Base-by-base conservation (phyloP, 352 stramenopile genomes). In the Phytophthora macrochlamydospora region DNA sequence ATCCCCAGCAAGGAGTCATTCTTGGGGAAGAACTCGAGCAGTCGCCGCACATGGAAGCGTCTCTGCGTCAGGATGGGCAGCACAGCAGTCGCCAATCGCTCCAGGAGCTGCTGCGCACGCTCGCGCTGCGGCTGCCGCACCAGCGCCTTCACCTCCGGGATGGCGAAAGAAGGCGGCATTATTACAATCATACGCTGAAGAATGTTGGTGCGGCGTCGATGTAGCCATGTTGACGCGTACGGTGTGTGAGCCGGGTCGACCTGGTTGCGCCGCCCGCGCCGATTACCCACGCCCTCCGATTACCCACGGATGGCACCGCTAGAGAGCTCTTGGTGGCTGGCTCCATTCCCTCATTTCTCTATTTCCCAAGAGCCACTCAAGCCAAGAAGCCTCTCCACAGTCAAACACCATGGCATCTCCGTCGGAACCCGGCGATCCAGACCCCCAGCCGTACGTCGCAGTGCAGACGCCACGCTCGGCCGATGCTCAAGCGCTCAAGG, bases 21-120 rank as follows among this genome's bases (percentile, higher is more conserved):
- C 44, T 74, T 83, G n/a, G 83, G 83, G 62, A 89, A 90, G 51
- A 92, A 91, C 67, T 93, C 85, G 42, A 81, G 70, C 51, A 93
- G 66, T 3, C 60, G 57, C 31, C 64, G 69, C 56, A 93, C 85
- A 31, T 66, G 72, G 67, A 88, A 93, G 43, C 66, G 62, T 18
- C 79, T 69, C 37, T 79, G 75, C 3, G 73, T 76, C 35, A 91
- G 56, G 35, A 93, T 84, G 32, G 80, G 81, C 58, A 90, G 59
- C 44, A 92, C 83, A 31, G 82, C 64, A 7, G 33, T 45, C 1
- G 81, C 77, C 30, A 93, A 63, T 12, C 71, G 69, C 63, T 90
- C 73, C 46, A 90, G 67, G 33, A 89, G 64, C 45, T 59, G 59
- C 71, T 82, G 74, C 9, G 74, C 76, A 2, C 69, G 62, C 18